phyloP scores from a whole-genome alignment of 129 eudicot genomes.

The Lonicera japonica region DNA sequence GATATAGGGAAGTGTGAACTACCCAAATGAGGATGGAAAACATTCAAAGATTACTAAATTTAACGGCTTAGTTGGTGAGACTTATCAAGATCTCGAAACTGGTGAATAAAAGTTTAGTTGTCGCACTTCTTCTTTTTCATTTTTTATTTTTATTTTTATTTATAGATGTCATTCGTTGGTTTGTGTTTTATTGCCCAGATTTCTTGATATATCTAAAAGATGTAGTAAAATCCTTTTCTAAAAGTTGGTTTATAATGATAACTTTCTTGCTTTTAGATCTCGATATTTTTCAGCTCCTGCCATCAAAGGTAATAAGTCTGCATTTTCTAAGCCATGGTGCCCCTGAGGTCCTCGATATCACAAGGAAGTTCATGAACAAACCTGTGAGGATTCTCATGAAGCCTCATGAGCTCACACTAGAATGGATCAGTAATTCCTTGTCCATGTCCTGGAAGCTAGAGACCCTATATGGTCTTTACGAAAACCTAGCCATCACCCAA shows the following conservation, averaged over 20 bases:
- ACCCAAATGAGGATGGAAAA: no score
- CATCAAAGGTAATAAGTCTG: conserved; percentile 18
- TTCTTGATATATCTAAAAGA: no score
- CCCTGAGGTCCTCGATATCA: conserved; percentile 20
- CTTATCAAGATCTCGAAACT: no score
- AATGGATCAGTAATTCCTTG: conserved; percentile 13
- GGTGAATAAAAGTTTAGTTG: no score
- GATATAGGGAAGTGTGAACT: no score
- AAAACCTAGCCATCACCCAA: conserved; percentile 16
- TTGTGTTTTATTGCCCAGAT: neutral
- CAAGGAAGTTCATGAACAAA: conserved; percentile 19
- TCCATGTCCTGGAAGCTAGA: conserved; percentile 19
- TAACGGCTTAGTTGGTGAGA: no score
- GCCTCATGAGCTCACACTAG: conserved; percentile 19
- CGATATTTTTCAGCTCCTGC: conserved; percentile 23
- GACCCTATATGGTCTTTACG: conserved; percentile 17
- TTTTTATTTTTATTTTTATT: no score
- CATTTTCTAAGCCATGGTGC: conserved; percentile 16
- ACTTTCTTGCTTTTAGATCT: conserved; percentile 11
- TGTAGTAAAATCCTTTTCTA: no score
- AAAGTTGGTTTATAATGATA: no score
- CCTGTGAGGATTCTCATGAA: conserved; percentile 18
- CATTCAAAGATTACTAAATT: no score
- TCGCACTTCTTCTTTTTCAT: no score
- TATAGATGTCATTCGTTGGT: no score